Percentiles rank a stretch among this genome's conserved stretches.
phyloP scores from a whole-genome alignment of 768 basidiomycete species.

The Lactarius evosmus region DNA sequence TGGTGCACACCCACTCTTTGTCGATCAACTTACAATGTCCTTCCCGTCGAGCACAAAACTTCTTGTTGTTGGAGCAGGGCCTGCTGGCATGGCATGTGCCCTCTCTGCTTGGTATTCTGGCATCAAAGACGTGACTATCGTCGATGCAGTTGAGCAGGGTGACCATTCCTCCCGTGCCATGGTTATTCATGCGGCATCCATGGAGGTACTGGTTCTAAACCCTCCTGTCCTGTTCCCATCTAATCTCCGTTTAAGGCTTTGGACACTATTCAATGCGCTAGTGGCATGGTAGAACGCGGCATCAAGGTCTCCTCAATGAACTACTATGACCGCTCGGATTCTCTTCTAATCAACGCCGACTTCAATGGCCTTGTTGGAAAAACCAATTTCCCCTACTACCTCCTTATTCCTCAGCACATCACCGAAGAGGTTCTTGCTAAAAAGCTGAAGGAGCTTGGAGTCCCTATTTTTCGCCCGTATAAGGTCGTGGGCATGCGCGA shows the following conservation, averaged over 20 bases:
- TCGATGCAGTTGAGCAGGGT: conserved; percentile 39
- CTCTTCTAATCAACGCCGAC: conserved; percentile 33
- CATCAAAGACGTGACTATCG: conserved; percentile 42
- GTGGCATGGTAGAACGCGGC: conserved; percentile 39
- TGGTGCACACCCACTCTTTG: background rate
- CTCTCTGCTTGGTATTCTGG: conserved; percentile 45
- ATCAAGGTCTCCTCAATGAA: conserved; percentile 33
- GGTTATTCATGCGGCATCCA: conserved; percentile 49
- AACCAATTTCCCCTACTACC: conserved; percentile 44
- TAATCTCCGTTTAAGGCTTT: conserved; percentile 44
- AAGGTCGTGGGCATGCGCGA: conserved; percentile 41
- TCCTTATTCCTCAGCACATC: conserved; percentile 44
- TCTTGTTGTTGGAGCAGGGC: conserved; percentile 51
- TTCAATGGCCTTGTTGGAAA: conserved; percentile 39
- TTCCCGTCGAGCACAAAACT: conserved; percentile 40
- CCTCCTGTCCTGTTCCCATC: conserved; percentile 27
- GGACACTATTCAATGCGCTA: conserved; percentile 43
- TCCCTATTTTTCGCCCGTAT: conserved; percentile 39
- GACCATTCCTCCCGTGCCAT: conserved; percentile 44
- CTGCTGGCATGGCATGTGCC: conserved; percentile 46
- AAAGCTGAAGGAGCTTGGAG: conserved; percentile 35
- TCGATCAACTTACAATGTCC: conserved; percentile 26
- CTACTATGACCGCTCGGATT: conserved; percentile 34
- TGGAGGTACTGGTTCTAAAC: conserved; percentile 41
- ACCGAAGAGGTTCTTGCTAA: conserved; percentile 44